Percentiles rank a stretch among this genome's conserved stretches.
Conservation (phyloP, 2,329 filamentous ascomycete genomes). For the Immersiporthe knoxdaviesiana region DNA sequence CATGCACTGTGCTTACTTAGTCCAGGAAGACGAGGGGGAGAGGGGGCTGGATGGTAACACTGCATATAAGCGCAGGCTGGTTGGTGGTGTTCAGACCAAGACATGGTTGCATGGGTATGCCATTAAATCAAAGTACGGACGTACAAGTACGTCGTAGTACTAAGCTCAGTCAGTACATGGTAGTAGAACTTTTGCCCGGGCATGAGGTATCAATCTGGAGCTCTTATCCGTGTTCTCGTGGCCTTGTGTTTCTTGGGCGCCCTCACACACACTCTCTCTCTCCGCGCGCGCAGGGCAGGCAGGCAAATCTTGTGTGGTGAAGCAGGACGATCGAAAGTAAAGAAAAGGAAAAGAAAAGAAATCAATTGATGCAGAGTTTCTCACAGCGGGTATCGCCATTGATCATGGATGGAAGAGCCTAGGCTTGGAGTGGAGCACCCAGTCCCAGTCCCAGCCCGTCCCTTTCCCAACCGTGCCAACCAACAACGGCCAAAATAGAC, state of each 20-base stretch:
- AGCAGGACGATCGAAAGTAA: background rate
- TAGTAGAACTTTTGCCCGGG: background rate
- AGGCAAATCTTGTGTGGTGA: background rate
- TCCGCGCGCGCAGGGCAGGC: background rate
- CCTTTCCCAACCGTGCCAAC: background rate
- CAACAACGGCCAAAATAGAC: background rate
- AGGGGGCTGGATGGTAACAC: background rate
- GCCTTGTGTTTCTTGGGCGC: background rate
- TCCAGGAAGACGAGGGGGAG: background rate
- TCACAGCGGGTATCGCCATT: background rate
- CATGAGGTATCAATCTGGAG: background rate
- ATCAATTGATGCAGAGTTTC: background rate
- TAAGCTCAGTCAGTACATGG: too few relatives aligned
- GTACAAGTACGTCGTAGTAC: background rate
- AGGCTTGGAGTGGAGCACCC: too few relatives aligned
- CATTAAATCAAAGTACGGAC: background rate
- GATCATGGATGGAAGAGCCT: too few relatives aligned
- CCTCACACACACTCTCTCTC: too few relatives aligned
- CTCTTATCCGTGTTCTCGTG: background rate
- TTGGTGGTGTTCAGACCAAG: background rate
- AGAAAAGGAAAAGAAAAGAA: too few relatives aligned
- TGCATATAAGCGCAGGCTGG: background rate
- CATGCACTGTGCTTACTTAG: background rate
- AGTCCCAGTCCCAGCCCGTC: too few relatives aligned
- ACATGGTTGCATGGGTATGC: background rate